Base-by-base conservation (phyloP, 2,329 filamentous ascomycete species). In the Zymoseptoria ardabiliae region DNA sequence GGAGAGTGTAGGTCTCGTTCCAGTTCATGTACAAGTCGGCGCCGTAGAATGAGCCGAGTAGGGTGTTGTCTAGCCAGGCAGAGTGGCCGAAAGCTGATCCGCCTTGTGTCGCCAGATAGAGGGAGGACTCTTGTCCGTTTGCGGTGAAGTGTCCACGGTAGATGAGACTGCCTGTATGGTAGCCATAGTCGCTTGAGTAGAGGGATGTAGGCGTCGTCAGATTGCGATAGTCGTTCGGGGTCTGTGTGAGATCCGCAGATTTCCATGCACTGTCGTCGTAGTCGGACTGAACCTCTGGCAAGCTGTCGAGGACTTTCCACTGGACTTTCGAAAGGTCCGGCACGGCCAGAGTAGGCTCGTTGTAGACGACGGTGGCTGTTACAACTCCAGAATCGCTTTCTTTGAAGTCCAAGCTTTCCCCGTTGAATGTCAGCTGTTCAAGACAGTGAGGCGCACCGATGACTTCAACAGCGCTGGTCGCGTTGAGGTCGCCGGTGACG, bases 241-340 rank as follows among this genome's bases (percentile, higher is more conserved):
- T 85, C 2, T 77, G 78, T 1, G 74, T 77, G 5, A 83, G 76
- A 61, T 86, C 74, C 0, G 88, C 89, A 0, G 69, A 65, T 0
- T 79, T 79, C 90, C 90, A 94, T 5, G 73, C 72, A 2, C 81
- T 81, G 71, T 94, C 90, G 56, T 90, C 84, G 66, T 91, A 93
- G 1, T 71, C 73, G 0, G 77, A 63, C 54, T 81, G 71, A 6
- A 90, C 76, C 69, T 93, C 90, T 0, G 89, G 90, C 0, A 94
- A 81, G 0, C 82, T 83, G 71, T 93, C 85, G 21, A 89, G 68
- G 59, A 83, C 85, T 68, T 85, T 85, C 90, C 90, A 94, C 1
- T 80, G 73, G 9, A 89, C 72, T 0, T 76, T 70, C 13, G 78
- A 76, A 1, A 92, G 76, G 7, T 81, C 74, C 0, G 88, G 87